Evolutionary conservation across 2,329 filamentous ascomycete genomes (phyloP).

Genomic region (Hypoxylon sp.): DNA sequence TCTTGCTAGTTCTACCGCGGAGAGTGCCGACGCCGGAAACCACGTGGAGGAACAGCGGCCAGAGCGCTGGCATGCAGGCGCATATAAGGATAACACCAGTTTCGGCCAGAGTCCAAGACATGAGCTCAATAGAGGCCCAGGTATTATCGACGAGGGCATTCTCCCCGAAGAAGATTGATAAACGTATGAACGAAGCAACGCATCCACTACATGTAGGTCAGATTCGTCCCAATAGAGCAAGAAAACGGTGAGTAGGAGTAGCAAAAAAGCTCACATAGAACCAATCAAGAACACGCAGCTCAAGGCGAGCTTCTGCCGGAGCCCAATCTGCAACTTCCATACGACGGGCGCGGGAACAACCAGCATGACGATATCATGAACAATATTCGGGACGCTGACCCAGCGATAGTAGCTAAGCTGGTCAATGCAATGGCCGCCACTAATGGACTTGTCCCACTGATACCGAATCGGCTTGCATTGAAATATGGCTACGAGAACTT

Average conservation of each 20-base stretch:
- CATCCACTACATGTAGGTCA: constrained; percentile 28
- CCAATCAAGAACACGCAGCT: constrained; percentile 39
- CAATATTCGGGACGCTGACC: constrained; percentile 33
- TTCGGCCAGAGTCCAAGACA: constrained; percentile 39
- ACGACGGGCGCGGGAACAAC: constrained; percentile 35
- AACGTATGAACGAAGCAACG: constrained; percentile 39
- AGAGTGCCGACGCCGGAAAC: background rate
- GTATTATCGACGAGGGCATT: constrained; percentile 38
- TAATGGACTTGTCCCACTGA: constrained; percentile 33
- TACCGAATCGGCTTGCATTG: constrained; percentile 33
- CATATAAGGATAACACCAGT: constrained; percentile 39
- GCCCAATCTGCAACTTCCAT: constrained; percentile 35
- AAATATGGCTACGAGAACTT: constrained; percentile 26
- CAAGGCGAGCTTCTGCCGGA: constrained; percentile 39
- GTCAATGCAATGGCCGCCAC: constrained; percentile 16
- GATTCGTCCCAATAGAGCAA: background rate
- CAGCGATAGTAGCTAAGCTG: constrained; percentile 15
- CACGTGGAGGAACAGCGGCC: background rate
- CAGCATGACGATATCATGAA: constrained; percentile 42
- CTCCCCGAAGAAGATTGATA: constrained; percentile 32
- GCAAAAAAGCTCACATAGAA: constrained; percentile 33
- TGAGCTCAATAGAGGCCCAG: constrained; percentile 37
- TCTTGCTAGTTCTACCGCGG: background rate
- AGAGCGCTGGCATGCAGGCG: constrained; percentile 31
- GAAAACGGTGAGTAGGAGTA: background rate